These are phyloP conservation scores for Cladophialophora psammophila DNA, from an alignment of 2,329 filamentous ascomycete genomes.

Conservation along the genomic window DNA sequence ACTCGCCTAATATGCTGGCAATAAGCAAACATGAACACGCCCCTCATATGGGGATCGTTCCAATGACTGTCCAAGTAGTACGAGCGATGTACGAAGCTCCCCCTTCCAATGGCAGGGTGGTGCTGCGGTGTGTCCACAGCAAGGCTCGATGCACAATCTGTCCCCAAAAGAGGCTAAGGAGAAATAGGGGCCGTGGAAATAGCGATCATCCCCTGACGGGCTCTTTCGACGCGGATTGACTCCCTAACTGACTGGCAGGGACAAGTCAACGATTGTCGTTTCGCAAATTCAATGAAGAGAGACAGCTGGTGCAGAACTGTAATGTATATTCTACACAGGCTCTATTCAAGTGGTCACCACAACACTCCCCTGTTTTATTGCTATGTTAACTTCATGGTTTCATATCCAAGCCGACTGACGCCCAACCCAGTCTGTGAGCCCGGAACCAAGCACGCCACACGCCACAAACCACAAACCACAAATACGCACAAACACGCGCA, in stretches of 20 bases:
- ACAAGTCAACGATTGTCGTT: neutral
- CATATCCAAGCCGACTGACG: neutral
- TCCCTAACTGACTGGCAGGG: neutral
- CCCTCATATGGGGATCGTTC: no score
- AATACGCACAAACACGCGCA: neutral
- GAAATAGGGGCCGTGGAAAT: neutral
- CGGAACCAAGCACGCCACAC: neutral
- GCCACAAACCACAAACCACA: no score
- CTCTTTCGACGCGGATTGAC: neutral
- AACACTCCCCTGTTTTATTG: neutral
- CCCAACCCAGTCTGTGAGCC: neutral
- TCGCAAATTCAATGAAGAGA: neutral
- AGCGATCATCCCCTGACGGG: neutral
- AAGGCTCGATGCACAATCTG: neutral
- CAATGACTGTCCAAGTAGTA: neutral
- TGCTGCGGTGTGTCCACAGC: neutral
- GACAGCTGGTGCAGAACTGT: neutral
- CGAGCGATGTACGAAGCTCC: neutral
- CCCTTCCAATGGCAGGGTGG: neutral
- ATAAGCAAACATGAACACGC: neutral
- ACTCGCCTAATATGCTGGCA: neutral
- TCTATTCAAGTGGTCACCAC: no score
- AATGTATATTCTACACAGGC: no score
- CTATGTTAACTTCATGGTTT: neutral
- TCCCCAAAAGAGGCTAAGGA: neutral